A percentile compares a stretch with the other conserved stretches of the same genome.
Conservation (phyloP, 148 eudicot genomes). For the Fagopyrum esculentum region DNA sequence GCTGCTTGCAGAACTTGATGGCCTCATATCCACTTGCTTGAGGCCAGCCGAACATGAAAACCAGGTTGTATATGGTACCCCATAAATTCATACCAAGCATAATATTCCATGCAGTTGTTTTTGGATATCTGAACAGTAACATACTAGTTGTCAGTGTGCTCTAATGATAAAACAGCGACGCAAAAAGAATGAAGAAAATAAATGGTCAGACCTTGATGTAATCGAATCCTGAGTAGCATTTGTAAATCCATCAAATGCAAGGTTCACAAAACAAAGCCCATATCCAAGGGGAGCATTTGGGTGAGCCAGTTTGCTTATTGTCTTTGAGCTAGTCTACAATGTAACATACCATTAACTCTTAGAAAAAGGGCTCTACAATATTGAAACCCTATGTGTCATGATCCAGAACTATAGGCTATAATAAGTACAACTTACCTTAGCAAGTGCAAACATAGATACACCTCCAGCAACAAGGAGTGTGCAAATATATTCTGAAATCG, state of each 20-base stretch:
- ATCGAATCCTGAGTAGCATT: conserved; percentile 99
- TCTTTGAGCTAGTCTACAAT: conserved; percentile 81
- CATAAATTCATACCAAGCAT: conserved; percentile 98
- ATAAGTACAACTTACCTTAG: conserved; percentile 43
- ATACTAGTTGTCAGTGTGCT: too few relatives aligned
- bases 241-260: conserved; percentile 97
- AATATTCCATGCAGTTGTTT: conserved; percentile 93
- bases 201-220: conserved; percentile 47
- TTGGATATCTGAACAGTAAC: conserved; percentile 54
- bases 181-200: background rate
- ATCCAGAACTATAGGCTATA: background rate
- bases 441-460: conserved; percentile 74
- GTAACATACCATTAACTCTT: conserved; percentile 4
- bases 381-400: too few relatives aligned
- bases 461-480: conserved; percentile 95
- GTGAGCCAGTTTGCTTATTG: conserved; percentile 83
- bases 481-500: conserved; percentile 68
- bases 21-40: conserved; percentile 87
- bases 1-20: conserved; percentile 66
- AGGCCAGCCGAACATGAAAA: conserved; percentile 95
- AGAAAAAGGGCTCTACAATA: background rate
- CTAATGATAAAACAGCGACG: background rate
- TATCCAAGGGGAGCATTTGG: conserved; percentile 98
- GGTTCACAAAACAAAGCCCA: conserved; percentile 86
- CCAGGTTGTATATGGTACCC: conserved; percentile 87